Percentiles rank a stretch among this genome's conserved stretches.
These are phyloP conservation scores for Trichoderma parareesei DNA, from an alignment of 495 filamentous ascomycete genomes.

Conservation along the genomic window DNA sequence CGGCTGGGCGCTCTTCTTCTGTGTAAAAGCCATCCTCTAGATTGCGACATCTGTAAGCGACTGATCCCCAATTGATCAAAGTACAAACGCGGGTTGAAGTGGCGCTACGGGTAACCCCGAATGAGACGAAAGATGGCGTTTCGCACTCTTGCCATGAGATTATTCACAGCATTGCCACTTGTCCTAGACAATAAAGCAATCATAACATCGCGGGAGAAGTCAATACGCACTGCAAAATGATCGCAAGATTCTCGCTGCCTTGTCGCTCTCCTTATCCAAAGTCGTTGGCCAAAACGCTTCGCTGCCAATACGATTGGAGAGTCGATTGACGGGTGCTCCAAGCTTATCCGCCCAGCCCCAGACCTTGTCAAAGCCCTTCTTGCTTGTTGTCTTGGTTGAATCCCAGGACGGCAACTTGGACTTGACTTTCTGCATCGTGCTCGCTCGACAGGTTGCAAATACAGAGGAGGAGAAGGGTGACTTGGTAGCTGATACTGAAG, in stretches of 20 bases:
- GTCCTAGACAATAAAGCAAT: background rate
- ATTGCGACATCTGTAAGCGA: slow-evolving; percentile 13
- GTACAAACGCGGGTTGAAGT: too few relatives aligned
- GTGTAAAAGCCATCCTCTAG: slow-evolving; percentile 39
- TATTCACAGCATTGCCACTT: too few relatives aligned
- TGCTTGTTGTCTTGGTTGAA: background rate
- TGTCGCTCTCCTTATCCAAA: slow-evolving; percentile 73
- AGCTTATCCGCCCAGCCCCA: slow-evolving; percentile 16
- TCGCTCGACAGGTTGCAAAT: background rate
- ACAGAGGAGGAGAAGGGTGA: background rate
- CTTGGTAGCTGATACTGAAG: background rate
- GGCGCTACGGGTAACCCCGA: too few relatives aligned
- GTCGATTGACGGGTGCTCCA: slow-evolving; percentile 62
- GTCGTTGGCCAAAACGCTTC: slow-evolving; percentile 79
- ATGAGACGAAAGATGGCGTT: too few relatives aligned
- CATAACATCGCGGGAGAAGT: background rate
- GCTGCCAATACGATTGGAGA: slow-evolving; percentile 63
- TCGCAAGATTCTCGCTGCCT: slow-evolving; percentile 70
- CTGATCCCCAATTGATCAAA: too few relatives aligned
- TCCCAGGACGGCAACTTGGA: slow-evolving; percentile 2
- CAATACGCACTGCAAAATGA: slow-evolving; percentile 60
- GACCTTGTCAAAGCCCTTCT: slow-evolving; percentile 9
- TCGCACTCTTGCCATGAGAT: too few relatives aligned
- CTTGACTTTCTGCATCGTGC: slow-evolving; percentile 1
- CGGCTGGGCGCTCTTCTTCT: slow-evolving; percentile 10